Evolutionary conservation across 768 basidiomycete species (phyloP), one percentile per base, ranked within the genome.

Genomic region (Tricholoma flavovirens): DNA sequence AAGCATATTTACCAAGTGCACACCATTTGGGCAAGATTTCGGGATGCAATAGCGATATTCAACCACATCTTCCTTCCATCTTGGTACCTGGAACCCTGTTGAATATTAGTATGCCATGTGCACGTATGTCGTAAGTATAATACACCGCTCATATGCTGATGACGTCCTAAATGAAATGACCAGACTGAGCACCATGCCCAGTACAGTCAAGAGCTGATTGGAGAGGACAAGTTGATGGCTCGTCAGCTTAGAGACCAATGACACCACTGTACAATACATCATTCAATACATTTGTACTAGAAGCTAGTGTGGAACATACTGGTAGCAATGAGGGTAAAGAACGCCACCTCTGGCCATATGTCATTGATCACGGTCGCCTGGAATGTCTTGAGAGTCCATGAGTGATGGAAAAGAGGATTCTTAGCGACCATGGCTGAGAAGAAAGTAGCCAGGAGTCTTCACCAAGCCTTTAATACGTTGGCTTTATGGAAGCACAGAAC

Each of bases 61-160:
- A 81, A 80, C 86, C 87, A 90, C 65, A 88, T 75, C 64, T 83
- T 87, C 22, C 87, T 70, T 5, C 88, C 88, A 66, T 87, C 83
- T 62, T 82, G 81, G 65, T 83, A 86, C 62, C 82, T 84, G 52
- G 35, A 51, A 30, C 38, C 17, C n/a, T n/a, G n/a, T n/a, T 54
- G 6, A 52, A 51, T 4, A 43, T 8, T 8, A 8, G 29, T 29
- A 8, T n/a, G 7, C 15, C 15, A 51, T 21, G 8, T 48, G 15
- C 26, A 29, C n/a, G 35, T 8, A 29, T 29, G 29, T 8, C 8
- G 8, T 29, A 29, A 10, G 21, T 4, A 42, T 30, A 64, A n/a
- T 77, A 58, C 61, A 83, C 77, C 84, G 74, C 53, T 86, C 83
- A 64, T 87, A 87, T 1, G 87, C 86, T 36, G 83, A 84, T 10